These are phyloP conservation scores for Fusarium sp. DNA, from an alignment of 2,329 filamentous ascomycete species.

Conservation along the genomic window DNA sequence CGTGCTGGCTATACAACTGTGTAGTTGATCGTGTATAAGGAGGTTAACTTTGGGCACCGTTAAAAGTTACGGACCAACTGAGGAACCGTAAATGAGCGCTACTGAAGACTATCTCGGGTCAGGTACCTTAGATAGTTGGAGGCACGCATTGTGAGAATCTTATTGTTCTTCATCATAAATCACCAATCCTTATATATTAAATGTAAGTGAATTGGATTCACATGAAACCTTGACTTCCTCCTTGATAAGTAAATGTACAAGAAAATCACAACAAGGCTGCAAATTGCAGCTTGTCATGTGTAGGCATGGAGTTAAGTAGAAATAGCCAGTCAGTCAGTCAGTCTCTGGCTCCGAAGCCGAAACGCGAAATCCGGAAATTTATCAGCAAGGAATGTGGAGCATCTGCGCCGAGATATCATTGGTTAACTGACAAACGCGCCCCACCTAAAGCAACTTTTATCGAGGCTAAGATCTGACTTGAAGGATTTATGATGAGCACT, in stretches of 20 bases:
- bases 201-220: accelerated
- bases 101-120: background rate
- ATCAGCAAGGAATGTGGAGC: background rate
- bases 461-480: background rate
- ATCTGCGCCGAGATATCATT: background rate
- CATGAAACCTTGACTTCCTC: accelerated
- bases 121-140: too few species aligned
- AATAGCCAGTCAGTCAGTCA: accelerated
- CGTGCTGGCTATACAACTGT: background rate
- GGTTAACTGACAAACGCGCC: accelerated
- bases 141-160: background rate
- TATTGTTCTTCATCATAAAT: background rate
- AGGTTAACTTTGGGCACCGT: accelerated
- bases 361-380: background rate
- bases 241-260: accelerated
- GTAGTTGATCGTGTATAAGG: accelerated
- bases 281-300: background rate
- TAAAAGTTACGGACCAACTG: background rate
- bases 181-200: background rate
- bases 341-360: background rate
- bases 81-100: accelerated
- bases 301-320: background rate
- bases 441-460: background rate
- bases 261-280: accelerated
- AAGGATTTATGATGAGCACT: background rate